Evolutionary conservation across 805 yeast species (phyloP).

Genomic region (Millerozyma miso): DNA sequence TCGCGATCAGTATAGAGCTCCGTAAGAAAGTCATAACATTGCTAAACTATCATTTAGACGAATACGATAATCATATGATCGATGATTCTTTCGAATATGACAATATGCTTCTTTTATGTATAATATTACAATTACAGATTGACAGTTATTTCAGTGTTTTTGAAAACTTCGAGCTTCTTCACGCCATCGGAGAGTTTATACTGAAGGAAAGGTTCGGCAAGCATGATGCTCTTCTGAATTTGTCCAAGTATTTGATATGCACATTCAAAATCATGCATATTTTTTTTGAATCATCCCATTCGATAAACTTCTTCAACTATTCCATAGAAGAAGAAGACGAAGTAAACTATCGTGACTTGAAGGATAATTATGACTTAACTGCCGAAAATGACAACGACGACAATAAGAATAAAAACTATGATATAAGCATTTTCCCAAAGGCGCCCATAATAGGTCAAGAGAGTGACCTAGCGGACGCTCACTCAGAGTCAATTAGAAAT

Average conservation of each 20-base stretch:
- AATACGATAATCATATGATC: slow-evolving; percentile 27
- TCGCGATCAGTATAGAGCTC: slow-evolving; percentile 28
- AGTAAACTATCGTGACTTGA: slow-evolving; percentile 43
- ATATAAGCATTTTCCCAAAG: background rate
- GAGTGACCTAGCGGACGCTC: background rate
- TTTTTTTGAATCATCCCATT: slow-evolving; percentile 46
- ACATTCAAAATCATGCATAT: slow-evolving; percentile 30
- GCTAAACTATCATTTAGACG: slow-evolving; percentile 38
- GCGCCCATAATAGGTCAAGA: background rate
- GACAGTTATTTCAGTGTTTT: slow-evolving; percentile 36
- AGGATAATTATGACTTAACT: slow-evolving; percentile 32
- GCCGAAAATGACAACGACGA: slow-evolving; percentile 10
- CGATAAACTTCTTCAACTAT: slow-evolving; percentile 46
- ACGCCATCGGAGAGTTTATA: slow-evolving; percentile 37
- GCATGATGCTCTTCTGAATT: slow-evolving; percentile 16
- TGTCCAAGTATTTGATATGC: slow-evolving; percentile 22
- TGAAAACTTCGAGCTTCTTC: slow-evolving; percentile 39
- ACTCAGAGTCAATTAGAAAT: background rate
- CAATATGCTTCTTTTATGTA: slow-evolving; percentile 28
- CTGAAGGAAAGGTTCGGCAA: slow-evolving; percentile 15
- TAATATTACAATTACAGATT: slow-evolving; percentile 34
- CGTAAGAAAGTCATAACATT: slow-evolving; percentile 33
- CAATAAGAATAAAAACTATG: slow-evolving; percentile 13
- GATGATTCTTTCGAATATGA: slow-evolving; percentile 25
- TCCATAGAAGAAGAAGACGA: slow-evolving; percentile 33